phyloP scores from a whole-genome alignment of 2,329 filamentous ascomycete genomes.

The Colletotrichum lini region DNA sequence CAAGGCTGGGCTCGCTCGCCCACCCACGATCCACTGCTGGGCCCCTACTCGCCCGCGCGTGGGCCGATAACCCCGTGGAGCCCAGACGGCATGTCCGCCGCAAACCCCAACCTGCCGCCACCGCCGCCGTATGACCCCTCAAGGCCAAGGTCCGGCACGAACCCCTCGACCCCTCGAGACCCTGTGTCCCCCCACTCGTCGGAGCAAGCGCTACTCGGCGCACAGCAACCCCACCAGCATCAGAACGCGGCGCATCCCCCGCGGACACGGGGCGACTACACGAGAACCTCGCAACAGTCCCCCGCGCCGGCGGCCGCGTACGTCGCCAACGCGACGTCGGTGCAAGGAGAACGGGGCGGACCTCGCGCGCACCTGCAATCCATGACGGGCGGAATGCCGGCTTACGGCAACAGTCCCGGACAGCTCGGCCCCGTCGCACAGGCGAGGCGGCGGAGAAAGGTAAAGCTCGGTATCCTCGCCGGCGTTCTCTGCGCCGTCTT shows the following conservation, averaged over 20 bases:
- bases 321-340: neutral
- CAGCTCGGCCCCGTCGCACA: conserved; percentile 37
- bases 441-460: conserved; percentile 34
- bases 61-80: conserved; percentile 36
- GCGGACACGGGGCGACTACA: conserved; percentile 5
- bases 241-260: conserved; percentile 9
- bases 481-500: conserved; percentile 33
- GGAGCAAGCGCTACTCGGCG: conserved; percentile 28
- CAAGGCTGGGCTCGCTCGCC: conserved; percentile 12
- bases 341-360: conserved; percentile 6
- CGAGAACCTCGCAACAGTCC: conserved; percentile 7
- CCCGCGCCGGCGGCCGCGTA: conserved; percentile 27
- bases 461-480: conserved; percentile 38
- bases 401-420: conserved; percentile 27
- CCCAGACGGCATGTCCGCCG: conserved; percentile 40
- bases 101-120: conserved; percentile 43
- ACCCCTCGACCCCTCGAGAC: conserved; percentile 21
- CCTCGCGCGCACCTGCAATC: conserved; percentile 31
- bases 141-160: conserved; percentile 22
- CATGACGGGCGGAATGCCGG: conserved; percentile 41
- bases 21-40: conserved; percentile 25
- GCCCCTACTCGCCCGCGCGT: conserved; percentile 16
- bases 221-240: conserved; percentile 14
- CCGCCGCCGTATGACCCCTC: conserved; percentile 41
- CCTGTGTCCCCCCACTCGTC: conserved; percentile 25